These are phyloP conservation scores for Cylindrodendrum hubeiense DNA, from an alignment of 2,329 filamentous ascomycete species.

Conservation along the genomic window DNA sequence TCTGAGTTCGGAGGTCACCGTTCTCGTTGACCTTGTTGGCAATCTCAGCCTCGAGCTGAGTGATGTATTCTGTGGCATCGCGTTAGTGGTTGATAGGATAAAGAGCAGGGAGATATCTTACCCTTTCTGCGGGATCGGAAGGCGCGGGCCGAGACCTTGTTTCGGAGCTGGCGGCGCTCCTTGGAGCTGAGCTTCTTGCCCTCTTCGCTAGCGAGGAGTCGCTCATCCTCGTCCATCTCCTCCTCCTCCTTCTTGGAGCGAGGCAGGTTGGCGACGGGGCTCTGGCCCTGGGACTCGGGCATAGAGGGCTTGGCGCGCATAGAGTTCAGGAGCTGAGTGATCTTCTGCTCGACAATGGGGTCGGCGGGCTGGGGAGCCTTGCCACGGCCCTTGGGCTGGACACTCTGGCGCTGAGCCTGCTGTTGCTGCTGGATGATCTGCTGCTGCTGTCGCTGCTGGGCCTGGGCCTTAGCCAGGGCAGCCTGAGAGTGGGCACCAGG, in stretches of 20 bases:
- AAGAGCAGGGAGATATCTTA: slow-evolving; percentile 61
- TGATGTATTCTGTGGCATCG: slow-evolving; percentile 84
- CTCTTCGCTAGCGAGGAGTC: slow-evolving; percentile 93
- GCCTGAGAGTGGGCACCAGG: slow-evolving; percentile 95
- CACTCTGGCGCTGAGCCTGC: slow-evolving; percentile 62
- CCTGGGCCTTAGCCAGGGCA: slow-evolving; percentile 79
- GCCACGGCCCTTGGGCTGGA: slow-evolving; percentile 59
- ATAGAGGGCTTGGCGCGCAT: slow-evolving; percentile 82
- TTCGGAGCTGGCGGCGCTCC: slow-evolving; percentile 94
- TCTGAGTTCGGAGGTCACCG: slow-evolving; percentile 83
- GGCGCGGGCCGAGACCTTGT: slow-evolving; percentile 97
- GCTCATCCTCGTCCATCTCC: slow-evolving; percentile 98
- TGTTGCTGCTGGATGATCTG: slow-evolving; percentile 66
- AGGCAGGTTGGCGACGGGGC: slow-evolving; percentile 75
- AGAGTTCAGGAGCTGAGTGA: slow-evolving; percentile 90
- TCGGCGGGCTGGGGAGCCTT: slow-evolving; percentile 70
- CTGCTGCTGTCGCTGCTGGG: slow-evolving; percentile 76
- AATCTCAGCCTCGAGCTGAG: slow-evolving; percentile 91
- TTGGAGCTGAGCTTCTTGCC: slow-evolving; percentile 99
- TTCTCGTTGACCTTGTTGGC: slow-evolving; percentile 86
- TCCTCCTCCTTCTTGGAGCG: slow-evolving; percentile 93
- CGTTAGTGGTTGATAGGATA: slow-evolving; percentile 29
- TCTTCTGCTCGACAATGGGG: slow-evolving; percentile 89
- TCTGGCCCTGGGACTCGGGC: slow-evolving; percentile 57
- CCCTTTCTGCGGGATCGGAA: slow-evolving; percentile 99